These are phyloP conservation scores for Saccharomycopsis babjevae DNA, from an alignment of 805 yeast species.

Conservation along the genomic window DNA sequence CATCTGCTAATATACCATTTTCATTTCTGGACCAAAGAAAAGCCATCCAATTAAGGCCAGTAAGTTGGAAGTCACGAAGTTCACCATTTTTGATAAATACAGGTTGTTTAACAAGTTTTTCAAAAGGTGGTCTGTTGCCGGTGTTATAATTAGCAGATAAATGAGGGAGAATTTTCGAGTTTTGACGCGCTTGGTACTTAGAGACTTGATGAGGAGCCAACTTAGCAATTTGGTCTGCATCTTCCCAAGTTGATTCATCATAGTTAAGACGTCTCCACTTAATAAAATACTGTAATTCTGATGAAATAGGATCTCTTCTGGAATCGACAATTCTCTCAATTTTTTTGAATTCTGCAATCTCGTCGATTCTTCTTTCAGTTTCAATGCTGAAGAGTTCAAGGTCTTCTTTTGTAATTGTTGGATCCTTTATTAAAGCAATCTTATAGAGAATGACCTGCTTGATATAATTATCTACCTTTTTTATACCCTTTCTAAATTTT, in stretches of 20 bases:
- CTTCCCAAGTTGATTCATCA: slow-evolving; percentile 96
- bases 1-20: slow-evolving; percentile 96
- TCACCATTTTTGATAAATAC: slow-evolving; percentile 82
- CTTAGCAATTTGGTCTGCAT: slow-evolving; percentile 76
- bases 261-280: slow-evolving; percentile 92
- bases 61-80: slow-evolving; percentile 91
- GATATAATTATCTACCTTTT: slow-evolving; percentile 84
- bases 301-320: slow-evolving; percentile 50
- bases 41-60: slow-evolving; percentile 99
- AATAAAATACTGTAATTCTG: slow-evolving; percentile 69
- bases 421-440: slow-evolving; percentile 67
- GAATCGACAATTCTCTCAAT: slow-evolving; percentile 88
- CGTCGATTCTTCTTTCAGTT: slow-evolving; percentile 74
- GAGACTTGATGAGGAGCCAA: slow-evolving; percentile 77
- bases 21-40: slow-evolving; percentile 96
- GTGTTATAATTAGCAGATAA: slow-evolving; percentile 65
- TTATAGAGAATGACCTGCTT: slow-evolving; percentile 66
- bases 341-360: slow-evolving; percentile 67
- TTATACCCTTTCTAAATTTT: slow-evolving; percentile 56
- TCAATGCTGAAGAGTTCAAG: slow-evolving; percentile 90
- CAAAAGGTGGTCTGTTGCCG: slow-evolving; percentile 72
- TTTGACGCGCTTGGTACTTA: slow-evolving; percentile 68
- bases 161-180: slow-evolving; percentile 77
- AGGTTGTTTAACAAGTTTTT: slow-evolving; percentile 80
- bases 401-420: slow-evolving; percentile 80